Evolutionary conservation across 179 eudicot species (phyloP), one percentile per base, ranked within the genome.

Genomic region (Dionaea muscipula): DNA sequence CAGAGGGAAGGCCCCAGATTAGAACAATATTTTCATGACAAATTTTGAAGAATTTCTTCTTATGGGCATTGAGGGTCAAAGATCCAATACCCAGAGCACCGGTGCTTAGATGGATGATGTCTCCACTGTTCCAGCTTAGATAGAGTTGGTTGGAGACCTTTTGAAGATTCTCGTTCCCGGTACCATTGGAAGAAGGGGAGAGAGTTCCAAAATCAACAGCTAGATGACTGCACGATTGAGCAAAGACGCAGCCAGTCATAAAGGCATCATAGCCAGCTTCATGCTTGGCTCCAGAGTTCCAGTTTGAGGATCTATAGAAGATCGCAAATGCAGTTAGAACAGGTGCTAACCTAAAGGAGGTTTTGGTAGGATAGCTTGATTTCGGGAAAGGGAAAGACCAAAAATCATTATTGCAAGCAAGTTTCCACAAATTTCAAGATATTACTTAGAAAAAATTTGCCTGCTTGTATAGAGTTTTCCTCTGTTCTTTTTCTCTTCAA

Each of bases 211-310:
- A 75, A 66, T 75, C 67, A 20, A 82, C 65, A 50, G 77, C 93
- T 23, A 87, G 71, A 74, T 74, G 78, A 64, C 61, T 60, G 77
- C 93, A 88, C 53, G 83, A 75, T 66, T 87, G 94, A 38, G 94
- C 83, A 70, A 93, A 88, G 61, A 93, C 61, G 51, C 96, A 84
- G 18, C 99, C 99, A 0, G 99, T 93, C 99, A 93, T 93, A 69
- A 91, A 88, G 40, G 99, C 99, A 73, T 93, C 99, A 60, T 93
- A 93, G 19, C 96, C 99, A 60, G 99, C 96, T 81, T 93, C 96
- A 58, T 93, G 99, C 72, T 77, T 87, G 37, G 88, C 89, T 47
- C 93, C 99, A 17, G 94, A 88, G 74, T 93, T 87, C 99, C 99
- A 88, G 62, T 73, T 80, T 3, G 83, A 75, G 53, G 94, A 93